Base-by-base conservation (phyloP, 352 stramenopile species). In the Blastocystis sp. region DNA sequence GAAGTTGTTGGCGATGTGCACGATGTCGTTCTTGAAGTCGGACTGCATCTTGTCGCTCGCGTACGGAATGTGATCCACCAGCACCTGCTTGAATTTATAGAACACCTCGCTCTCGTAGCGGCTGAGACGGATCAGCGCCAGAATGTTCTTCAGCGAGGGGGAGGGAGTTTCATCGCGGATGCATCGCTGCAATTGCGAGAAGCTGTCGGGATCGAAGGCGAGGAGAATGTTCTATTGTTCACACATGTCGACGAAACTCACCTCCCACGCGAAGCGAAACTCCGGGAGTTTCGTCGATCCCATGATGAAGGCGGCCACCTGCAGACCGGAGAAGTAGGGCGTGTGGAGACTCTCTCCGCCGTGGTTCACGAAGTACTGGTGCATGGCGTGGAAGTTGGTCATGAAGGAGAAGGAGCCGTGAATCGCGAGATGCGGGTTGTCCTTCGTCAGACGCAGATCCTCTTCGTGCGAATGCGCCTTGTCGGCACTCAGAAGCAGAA, bases 1-100 rank as follows among this genome's bases (percentile, higher is more conserved):
- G 89, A 95, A 95, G 80, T 95, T 95, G 40, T 91, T 92, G 92
- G 93, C 95, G 1, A 94, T 92, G 14, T 92, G 77, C 24, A 92
- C 90, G n/a, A 95, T 94, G 7, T 93, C 93, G 43, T 92, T 89
- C 38, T 91, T 90, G 40, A 95, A 92, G 57, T 95, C 93, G 43
- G 21, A 63, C 57, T 74, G 62, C 65, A 87, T 52, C 65, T 69
- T 74, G 28, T 74, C 77, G 57, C 40, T 77, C 14, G 77, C 77
- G 57, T 87, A 87, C 2, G 62, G 62, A 69, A 89, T 77, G 42
- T 84, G 69, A 54, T 89, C 80, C 45, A 89, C 65, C 54, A 89
- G 34, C 54, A 87, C 65, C 65, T 82, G 76, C 45, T 89, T 89
- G 57, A 89, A 89, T 59, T 89, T 89, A 28, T 79, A 76, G 76